Base-by-base conservation (phyloP, 164 flowering plant genomes). In the Stephania cephalantha region DNA sequence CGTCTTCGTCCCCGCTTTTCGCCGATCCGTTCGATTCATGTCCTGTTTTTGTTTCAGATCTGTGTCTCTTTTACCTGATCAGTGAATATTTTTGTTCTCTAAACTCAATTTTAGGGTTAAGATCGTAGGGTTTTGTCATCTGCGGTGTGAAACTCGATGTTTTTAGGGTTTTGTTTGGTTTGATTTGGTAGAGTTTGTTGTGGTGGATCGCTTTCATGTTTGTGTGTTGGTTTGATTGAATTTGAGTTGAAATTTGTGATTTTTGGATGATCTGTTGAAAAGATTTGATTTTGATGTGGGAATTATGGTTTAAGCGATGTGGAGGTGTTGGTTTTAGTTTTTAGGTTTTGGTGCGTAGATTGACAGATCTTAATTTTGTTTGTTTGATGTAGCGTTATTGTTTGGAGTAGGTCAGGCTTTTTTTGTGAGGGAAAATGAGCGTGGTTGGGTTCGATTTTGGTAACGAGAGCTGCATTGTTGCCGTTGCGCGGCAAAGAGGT, bases 391-490 rank as follows among this genome's bases (percentile, higher is more conserved):
- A 42, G 55, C 18, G 35, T 68, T 18, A 71, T 46, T 74, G 22
- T 46, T 10, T 76, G 13, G 15, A 11, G 6, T 13, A 22, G 73
- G 46, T 55, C 46, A 69, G 22, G 25, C 25, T 25, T 64, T n/a
- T 46, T 35, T 7, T 70, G 31, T 46, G 50, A 52, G 71, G 30
- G 42, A 92, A 83, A 68, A 94, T 94, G 98, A 94, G 98, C 69
- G 98, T 94, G 68, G 98, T 94, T 15, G 98, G 98, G 63, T 92
- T 94, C 81, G 98, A 94, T 84, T 83, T 94, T 45, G 98, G 98
- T 9, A 94, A 94, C 73, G 98, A 94, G 87, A 94, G 89, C 78
- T 79, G 97, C 82, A 85, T 94, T 79, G 96, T 92, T 70, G 98
- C 96, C 42, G 98, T 94, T 76, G 98, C 97, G 7, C 83, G 97